phyloP scores from a whole-genome alignment of 495 filamentous ascomycete species.

The Apiosordaria backusii region DNA sequence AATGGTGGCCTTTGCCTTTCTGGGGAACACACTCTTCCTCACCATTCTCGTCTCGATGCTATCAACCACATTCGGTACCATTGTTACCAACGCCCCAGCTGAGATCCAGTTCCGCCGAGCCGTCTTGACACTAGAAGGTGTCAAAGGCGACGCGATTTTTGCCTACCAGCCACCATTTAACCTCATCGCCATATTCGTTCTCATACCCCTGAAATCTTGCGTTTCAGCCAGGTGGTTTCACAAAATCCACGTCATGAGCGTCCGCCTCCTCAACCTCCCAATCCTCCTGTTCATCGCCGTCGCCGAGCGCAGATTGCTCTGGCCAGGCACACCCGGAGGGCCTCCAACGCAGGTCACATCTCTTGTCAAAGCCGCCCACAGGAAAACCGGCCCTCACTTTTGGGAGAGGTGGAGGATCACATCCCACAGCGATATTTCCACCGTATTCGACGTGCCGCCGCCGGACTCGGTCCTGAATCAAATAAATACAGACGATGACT shows the following conservation, averaged over 20 bases:
- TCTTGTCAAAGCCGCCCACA: conserved; percentile 10
- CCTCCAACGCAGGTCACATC: conserved; percentile 10
- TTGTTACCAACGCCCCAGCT: conserved; percentile 60
- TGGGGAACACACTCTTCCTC: conserved; percentile 73
- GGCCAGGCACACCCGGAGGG: conserved; percentile 25
- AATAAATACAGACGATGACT: conserved; percentile 53
- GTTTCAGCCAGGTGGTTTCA: conserved; percentile 70
- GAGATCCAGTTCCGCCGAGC: conserved; percentile 70
- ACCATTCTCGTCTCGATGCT: conserved; percentile 75
- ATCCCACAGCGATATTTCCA: conserved; percentile 62
- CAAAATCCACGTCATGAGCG: conserved; percentile 65
- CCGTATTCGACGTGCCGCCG: conserved; percentile 65
- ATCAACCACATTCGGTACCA: conserved; percentile 64
- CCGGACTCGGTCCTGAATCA: conserved; percentile 55
- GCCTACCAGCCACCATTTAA: conserved; percentile 73
- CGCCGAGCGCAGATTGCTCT: conserved; percentile 53
- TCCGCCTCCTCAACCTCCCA: conserved; percentile 62
- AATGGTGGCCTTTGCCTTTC: conserved; percentile 69
- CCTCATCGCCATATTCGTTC: conserved; percentile 58
- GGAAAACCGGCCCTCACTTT: conserved; percentile 26
- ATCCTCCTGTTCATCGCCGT: conserved; percentile 58
- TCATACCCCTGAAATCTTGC: conserved; percentile 63
- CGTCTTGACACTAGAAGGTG: conserved; percentile 71
- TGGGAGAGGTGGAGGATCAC: conserved; percentile 50
- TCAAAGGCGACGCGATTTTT: conserved; percentile 71